Conservation (phyloP, 108 stramenopile species). For the Pseudonitzschia pungens region DNA sequence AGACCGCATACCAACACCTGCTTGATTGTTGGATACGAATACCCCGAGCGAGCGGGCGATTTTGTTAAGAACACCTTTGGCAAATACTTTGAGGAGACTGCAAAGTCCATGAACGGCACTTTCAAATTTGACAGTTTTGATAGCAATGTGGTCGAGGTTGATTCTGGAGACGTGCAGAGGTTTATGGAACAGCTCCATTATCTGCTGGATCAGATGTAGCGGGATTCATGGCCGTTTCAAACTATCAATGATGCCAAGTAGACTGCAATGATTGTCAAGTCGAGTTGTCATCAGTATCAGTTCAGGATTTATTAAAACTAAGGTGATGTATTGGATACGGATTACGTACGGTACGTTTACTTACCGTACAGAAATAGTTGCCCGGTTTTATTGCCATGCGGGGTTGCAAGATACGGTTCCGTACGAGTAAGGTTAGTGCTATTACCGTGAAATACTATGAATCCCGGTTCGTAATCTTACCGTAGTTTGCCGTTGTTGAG, state of each 20-base stretch:
- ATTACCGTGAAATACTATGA: too few relatives aligned
- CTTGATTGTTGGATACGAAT: conserved; percentile 90
- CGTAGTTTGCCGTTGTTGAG: too few relatives aligned
- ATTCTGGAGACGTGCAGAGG: conserved; percentile 77
- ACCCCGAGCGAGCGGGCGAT: conserved; percentile 68
- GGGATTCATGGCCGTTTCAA: not conserved
- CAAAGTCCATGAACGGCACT: conserved; percentile 69
- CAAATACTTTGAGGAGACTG: conserved; percentile 84
- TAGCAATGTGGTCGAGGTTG: conserved; percentile 87
- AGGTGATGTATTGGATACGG: too few relatives aligned
- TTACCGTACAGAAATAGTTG: too few relatives aligned
- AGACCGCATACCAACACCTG: conserved; percentile 71
- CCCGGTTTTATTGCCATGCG: too few relatives aligned
- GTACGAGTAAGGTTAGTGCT: too few relatives aligned
- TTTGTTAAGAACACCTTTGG: conserved; percentile 84
- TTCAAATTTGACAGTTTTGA: conserved; percentile 90
- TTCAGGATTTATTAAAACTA: too few relatives aligned
- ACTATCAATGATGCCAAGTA: not conserved
- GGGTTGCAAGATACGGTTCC: too few relatives aligned
- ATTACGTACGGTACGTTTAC: too few relatives aligned
- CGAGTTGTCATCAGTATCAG: too few relatives aligned
- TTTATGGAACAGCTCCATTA: conserved; percentile 92
- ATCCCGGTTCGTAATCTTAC: too few relatives aligned
- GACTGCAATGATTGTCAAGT: too few relatives aligned
- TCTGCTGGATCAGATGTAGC: conserved; percentile 61